Evolutionary conservation across 179 eudicot genomes (phyloP), one percentile per base, ranked within the genome.

Genomic region (Beta corolliflora): DNA sequence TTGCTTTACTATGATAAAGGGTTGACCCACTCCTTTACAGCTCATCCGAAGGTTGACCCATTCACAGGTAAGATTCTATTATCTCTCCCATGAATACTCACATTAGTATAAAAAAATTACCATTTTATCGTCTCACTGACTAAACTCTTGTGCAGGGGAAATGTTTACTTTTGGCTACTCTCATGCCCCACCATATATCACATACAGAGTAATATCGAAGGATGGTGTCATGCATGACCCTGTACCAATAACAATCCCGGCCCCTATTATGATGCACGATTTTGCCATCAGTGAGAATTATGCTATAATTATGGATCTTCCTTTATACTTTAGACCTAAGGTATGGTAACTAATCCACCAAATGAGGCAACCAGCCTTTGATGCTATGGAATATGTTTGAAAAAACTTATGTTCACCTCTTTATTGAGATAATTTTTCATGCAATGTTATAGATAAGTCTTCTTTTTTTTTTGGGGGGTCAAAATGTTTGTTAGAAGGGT

Each of bases 1-100:
- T 66, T 95, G 89, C 83, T 92, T 86, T 98, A 95, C 86, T 93
- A 95, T 87, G 98, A 95, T 86, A 95, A 89, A 87, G 89, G 98
- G 86, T 84, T 95, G 86, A 53, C 89, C 77, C 99, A 95, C 87
- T 69, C 92, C 36, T 93, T 95, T 81, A 93, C 99, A 66, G 99
- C 99, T 80, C 99, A 95, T 84, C 99, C 99, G 46, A 95, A 95
- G 88, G 94, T 95, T 79, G 98, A 95, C 65, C 99, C 98, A 29
- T 25, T 90, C 84, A 95, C 99, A 64, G 98, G 99, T 95, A 72
- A 83, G 82, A 65, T 46, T 64, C 10, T 2, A 44, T 44, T 18
- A 79, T 29, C 5, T 81, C 7, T 63, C 68, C 19, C 41, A 61
- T 61, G 16, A 52, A 53, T 55, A 25, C n/a, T 11, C 25, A 12